These are phyloP conservation scores for Dothistroma pini DNA, from an alignment of 2,329 filamentous ascomycete genomes.

Conservation along the genomic window DNA sequence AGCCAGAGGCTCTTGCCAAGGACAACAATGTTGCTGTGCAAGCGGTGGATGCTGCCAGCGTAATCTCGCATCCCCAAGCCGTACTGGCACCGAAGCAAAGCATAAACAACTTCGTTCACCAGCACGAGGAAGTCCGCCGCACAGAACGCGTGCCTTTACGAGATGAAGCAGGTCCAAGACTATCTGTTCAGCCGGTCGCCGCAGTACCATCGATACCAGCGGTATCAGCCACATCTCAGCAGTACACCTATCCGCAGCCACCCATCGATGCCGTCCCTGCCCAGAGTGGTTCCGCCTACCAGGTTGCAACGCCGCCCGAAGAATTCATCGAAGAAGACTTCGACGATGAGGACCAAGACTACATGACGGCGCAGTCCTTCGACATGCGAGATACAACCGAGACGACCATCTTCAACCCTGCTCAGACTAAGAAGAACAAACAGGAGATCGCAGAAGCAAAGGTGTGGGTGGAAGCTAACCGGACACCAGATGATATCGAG, in stretches of 20 bases:
- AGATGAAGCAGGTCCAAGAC: constrained; percentile 23
- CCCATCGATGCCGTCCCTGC: not conserved
- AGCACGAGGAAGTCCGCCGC: constrained; percentile 27
- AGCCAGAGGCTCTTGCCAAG: not conserved
- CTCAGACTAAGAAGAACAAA: constrained; percentile 63
- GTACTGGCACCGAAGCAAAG: constrained; percentile 9
- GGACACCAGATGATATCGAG: constrained; percentile 70
- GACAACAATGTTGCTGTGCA: constrained; percentile 6
- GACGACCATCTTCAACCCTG: constrained; percentile 61
- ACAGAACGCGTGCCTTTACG: constrained; percentile 30
- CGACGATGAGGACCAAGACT: constrained; percentile 66
- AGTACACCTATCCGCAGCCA: not conserved
- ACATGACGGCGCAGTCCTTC: constrained; percentile 73
- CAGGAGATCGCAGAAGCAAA: constrained; percentile 69
- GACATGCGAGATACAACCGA: constrained; percentile 67
- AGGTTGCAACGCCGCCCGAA: constrained; percentile 16
- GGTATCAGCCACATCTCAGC: not conserved
- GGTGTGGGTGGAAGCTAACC: constrained; percentile 62
- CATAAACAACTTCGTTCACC: constrained; percentile 11
- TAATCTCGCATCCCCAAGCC: constrained; percentile 13
- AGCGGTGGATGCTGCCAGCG: not conserved
- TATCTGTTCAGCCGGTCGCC: not conserved
- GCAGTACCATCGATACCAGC: not conserved
- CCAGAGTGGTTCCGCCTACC: constrained; percentile 7
- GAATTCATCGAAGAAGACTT: constrained; percentile 61